Percentiles rank a stretch among this genome's conserved stretches.
Conservation (phyloP, 2,329 filamentous ascomycete species). For the Fusarium pilosicola region DNA sequence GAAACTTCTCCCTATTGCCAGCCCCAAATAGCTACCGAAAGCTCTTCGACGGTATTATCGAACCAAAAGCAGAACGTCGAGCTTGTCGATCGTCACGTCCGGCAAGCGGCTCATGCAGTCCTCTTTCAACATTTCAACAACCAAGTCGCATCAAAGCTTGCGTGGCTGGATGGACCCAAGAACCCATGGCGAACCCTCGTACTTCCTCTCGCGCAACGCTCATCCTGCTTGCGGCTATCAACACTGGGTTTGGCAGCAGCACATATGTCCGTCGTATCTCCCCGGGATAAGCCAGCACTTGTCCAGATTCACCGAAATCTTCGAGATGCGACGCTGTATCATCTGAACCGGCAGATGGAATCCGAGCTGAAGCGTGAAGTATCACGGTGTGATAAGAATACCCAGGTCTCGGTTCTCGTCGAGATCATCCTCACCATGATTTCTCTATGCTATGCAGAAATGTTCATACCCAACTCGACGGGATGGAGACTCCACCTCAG, state of each 20-base stretch:
- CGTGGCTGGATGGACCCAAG: neutral
- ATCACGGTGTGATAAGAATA: neutral
- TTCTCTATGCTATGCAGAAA: neutral
- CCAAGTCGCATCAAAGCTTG: neutral
- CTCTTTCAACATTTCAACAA: neutral
- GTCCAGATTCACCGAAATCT: neutral
- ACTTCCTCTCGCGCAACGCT: neutral
- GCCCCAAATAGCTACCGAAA: neutral
- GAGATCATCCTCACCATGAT: neutral
- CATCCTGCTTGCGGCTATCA: neutral
- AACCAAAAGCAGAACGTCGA: neutral
- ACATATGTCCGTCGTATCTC: neutral
- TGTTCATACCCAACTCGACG: neutral
- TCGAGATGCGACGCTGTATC: neutral
- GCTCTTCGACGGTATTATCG: neutral
- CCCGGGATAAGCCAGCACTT: neutral
- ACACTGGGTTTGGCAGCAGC: neutral
- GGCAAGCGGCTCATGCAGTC: neutral
- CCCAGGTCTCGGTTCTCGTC: neutral
- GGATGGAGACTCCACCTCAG: neutral
- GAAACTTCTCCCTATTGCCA: accelerated
- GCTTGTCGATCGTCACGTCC: neutral
- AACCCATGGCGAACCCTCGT: constrained; percentile 2
- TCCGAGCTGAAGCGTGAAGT: neutral
- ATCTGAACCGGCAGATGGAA: neutral